Evolutionary conservation across 2,329 filamentous ascomycete genomes (phyloP).

Genomic region (Neonectria hederae): DNA sequence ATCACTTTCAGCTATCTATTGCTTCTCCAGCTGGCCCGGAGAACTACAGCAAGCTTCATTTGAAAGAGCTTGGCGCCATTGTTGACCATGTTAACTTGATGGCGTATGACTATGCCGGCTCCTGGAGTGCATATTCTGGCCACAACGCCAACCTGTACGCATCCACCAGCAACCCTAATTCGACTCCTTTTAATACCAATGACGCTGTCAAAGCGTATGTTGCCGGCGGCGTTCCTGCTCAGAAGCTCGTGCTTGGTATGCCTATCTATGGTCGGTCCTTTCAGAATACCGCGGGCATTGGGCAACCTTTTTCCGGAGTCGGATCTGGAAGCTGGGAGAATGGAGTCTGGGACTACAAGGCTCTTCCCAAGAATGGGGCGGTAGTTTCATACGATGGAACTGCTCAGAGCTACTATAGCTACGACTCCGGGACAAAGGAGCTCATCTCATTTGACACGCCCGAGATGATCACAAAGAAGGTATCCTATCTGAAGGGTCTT

Average conservation of each 20-base stretch:
- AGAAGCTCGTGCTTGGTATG: conserved; percentile 80
- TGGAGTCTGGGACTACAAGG: conserved; percentile 84
- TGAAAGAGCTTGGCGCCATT: conserved; percentile 55
- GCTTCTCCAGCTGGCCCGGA: conserved; percentile 58
- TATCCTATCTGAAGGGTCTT: conserved; percentile 67
- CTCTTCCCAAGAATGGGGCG: conserved; percentile 70
- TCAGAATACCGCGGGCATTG: conserved; percentile 43
- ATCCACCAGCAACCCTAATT: conserved; percentile 59
- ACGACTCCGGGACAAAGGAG: conserved; percentile 65
- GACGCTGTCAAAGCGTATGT: conserved; percentile 72
- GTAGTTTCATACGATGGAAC: conserved; percentile 64
- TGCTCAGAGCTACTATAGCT: conserved; percentile 74
- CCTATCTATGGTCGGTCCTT: conserved; percentile 83
- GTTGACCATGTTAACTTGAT: conserved; percentile 71
- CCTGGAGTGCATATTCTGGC: conserved; percentile 69
- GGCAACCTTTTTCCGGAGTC: conserved; percentile 58
- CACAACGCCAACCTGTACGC: conserved; percentile 77
- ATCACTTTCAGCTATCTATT: conserved; percentile 61
- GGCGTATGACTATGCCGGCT: conserved; percentile 78
- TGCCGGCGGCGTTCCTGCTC: conserved; percentile 64
- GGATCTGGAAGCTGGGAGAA: conserved; percentile 76
- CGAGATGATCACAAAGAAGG: conserved; percentile 67
- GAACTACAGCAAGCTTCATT: conserved; percentile 58
- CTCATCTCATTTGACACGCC: conserved; percentile 78
- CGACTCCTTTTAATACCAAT: conserved; percentile 75